A percentile compares a stretch with the other conserved stretches of the same genome.
Evolutionary conservation across 2,329 filamentous ascomycete species (phyloP).

Genomic region (Boeremia lycopersici): DNA sequence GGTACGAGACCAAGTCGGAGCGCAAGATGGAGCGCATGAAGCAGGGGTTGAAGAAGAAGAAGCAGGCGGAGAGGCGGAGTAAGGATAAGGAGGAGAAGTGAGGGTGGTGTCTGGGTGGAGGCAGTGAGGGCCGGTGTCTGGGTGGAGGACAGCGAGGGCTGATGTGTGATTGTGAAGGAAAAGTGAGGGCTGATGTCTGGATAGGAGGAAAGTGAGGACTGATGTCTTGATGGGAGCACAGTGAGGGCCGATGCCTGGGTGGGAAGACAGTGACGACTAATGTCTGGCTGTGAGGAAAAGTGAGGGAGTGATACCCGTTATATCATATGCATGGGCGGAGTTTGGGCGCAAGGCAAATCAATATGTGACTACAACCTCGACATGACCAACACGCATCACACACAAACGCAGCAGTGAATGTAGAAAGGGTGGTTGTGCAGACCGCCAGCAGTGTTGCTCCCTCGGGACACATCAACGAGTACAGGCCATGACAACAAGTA

Average conservation of each 20-base stretch:
- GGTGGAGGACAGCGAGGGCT: no score
- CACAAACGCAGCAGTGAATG: not conserved
- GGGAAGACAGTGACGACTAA: no score
- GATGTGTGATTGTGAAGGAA: no score
- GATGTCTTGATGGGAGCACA: no score
- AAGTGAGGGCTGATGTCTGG: no score
- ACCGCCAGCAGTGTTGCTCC: slow-evolving; percentile 33
- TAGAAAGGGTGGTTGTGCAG: slow-evolving; percentile 15
- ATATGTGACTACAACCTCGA: not conserved
- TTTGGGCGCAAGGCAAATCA: slow-evolving; percentile 5
- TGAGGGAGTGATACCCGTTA: slow-evolving; percentile 20
- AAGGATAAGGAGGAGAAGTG: slow-evolving; percentile 35
- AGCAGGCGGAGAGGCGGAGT: slow-evolving; percentile 65
- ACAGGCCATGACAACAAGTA: slow-evolving; percentile 35
- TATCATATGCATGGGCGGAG: slow-evolving; percentile 19
- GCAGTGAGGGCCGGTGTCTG: no score
- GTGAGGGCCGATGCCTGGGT: no score
- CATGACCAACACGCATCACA: not conserved
- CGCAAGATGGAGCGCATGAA: slow-evolving; percentile 67
- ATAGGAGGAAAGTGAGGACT: no score
- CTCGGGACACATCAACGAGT: slow-evolving; percentile 42
- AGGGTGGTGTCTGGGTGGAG: no score
- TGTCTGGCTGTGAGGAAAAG: no score
- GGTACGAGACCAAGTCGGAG: slow-evolving; percentile 88
- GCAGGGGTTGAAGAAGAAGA: slow-evolving; percentile 72